phyloP scores from a whole-genome alignment of 1,284 basidiomycete genomes.

The Puccinia coronata region DNA sequence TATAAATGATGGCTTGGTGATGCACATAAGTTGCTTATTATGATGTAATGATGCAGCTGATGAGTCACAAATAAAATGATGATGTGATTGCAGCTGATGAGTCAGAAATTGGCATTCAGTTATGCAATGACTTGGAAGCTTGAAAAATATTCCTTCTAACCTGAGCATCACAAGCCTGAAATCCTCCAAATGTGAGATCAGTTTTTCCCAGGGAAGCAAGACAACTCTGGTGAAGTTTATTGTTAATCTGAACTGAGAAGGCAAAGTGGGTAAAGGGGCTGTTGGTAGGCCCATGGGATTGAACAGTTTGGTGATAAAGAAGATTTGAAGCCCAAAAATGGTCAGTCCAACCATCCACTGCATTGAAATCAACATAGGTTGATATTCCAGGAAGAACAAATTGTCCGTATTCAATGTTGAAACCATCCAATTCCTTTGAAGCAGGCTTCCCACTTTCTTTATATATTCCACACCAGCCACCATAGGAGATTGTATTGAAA shows the following conservation, averaged over 20 bases:
- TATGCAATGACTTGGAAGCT: not conserved
- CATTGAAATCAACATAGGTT: conserved; percentile 2
- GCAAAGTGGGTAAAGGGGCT: not conserved
- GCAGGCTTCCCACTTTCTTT: not conserved
- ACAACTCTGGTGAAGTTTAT: not conserved
- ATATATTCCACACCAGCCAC: conserved; percentile 3
- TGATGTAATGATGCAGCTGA: too few species aligned
- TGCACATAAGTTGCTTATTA: too few species aligned
- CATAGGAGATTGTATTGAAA: not conserved
- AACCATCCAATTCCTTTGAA: not conserved
- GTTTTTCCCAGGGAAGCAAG: not conserved
- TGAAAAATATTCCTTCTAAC: not conserved
- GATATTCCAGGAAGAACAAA: conserved; percentile 16
- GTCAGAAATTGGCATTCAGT: not conserved
- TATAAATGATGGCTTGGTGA: too few species aligned
- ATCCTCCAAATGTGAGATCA: not conserved
- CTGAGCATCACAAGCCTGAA: not conserved
- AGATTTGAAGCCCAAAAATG: not conserved
- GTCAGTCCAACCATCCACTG: not conserved
- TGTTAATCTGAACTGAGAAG: conserved; percentile 5
- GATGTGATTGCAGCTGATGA: not conserved
- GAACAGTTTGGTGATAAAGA: not conserved
- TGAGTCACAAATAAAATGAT: too few species aligned
- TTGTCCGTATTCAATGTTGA: not conserved
- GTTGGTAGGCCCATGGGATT: not conserved